Base-by-base conservation (phyloP, 2,329 filamentous ascomycete genomes). In the Ceratocystis papillata region DNA sequence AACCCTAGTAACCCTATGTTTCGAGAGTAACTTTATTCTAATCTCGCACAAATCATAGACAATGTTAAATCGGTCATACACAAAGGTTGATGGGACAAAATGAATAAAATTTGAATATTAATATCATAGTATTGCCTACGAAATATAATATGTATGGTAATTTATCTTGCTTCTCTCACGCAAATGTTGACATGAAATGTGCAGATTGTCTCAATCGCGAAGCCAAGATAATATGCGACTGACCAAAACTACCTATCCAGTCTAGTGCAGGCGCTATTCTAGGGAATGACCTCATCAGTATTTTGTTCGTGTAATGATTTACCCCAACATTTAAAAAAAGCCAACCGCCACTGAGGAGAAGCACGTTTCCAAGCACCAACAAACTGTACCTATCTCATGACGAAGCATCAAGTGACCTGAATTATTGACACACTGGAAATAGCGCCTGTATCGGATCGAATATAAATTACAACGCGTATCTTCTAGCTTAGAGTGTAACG, bases 261-360 rank as follows among this genome's bases (percentile, higher is more conserved):
- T 3, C 17, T n/a, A 37, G 25, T 10, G 20, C 17, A 59, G 15
- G 8, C 10, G 5, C 28, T 37, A 10, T 15, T 5, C 20, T 10
- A 12, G 10, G 22, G 20, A 50, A 64, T 57, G 53, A 17, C 50
- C 63, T 64, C 53, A 25, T 57, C n/a, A 55, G 7, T 28, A 57
- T 50, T 33, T 62, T 50, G 44, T 63, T 63, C n/a, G n/a, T 63
- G 22, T 63, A 8, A 33, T 20, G 5, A 22, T 59, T 59, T 59
- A 59, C 61, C 65, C 65, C 61, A 64, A 66, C 65, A 48, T 37
- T n/a, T 25, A 25, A 55, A 57, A 25, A 25, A 53, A 57, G 20
- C 17, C 44, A 6, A 20, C 50, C 22, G 50, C 41, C 30, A 66
- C 60, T 59, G 50, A 50, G 22, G 50, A 63, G 65, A 64, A 63